Evolutionary conservation across 73 alveolate species (phyloP).

Genomic region (Durusdinium trenchii): DNA sequence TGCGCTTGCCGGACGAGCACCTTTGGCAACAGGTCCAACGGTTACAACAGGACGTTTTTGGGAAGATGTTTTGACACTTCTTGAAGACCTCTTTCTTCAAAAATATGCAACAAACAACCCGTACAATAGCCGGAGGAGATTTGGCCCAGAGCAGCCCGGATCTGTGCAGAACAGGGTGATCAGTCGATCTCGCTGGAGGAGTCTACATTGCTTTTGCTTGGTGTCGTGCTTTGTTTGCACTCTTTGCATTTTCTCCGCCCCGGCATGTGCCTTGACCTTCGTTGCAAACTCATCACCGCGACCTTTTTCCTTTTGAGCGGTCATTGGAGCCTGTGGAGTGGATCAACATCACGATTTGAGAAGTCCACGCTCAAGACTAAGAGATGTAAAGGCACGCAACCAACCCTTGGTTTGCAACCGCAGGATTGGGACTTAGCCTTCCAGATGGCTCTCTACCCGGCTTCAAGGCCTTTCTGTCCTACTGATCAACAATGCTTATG

Average conservation of each 20-base stretch:
- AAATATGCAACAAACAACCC: neutral
- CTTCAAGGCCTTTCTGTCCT: neutral
- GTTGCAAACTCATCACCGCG: no score
- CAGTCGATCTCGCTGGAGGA: neutral
- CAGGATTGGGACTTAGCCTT: slow-evolving; percentile 24
- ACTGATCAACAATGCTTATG: neutral
- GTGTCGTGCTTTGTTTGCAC: neutral
- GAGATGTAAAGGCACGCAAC: no score
- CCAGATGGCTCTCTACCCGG: neutral
- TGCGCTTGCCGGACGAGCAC: neutral
- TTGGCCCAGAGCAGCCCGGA: slow-evolving; percentile 11
- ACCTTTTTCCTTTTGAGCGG: no score
- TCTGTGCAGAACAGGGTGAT: neutral
- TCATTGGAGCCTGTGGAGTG: no score
- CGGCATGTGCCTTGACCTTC: no score
- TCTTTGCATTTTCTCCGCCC: no score
- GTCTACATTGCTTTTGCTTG: neutral
- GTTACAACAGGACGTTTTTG: neutral
- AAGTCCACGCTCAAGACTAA: no score
- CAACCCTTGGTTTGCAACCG: no score
- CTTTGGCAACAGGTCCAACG: slow-evolving; percentile 5
- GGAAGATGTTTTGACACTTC: neutral
- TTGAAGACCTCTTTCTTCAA: neutral
- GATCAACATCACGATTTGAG: no score
- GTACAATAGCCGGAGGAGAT: neutral